A percentile compares a stretch with the other conserved stretches of the same genome.
phyloP scores from a whole-genome alignment of 805 yeast species.

The Starmerella scarabaei region DNA sequence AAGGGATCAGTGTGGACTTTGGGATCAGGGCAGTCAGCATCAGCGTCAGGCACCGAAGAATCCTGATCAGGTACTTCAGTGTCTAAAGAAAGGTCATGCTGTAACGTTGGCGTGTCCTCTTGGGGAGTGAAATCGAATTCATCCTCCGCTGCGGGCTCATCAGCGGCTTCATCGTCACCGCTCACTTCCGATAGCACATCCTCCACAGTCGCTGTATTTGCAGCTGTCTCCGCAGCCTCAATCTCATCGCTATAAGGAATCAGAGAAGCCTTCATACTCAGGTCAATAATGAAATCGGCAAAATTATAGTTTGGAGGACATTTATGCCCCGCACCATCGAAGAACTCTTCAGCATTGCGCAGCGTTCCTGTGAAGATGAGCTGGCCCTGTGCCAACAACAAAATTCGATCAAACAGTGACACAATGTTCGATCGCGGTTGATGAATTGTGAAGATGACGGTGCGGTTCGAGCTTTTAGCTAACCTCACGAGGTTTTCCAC shows the following conservation, averaged over 20 bases:
- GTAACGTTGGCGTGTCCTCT: background rate
- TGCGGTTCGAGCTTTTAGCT: conserved; percentile 69
- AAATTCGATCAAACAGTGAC: conserved; percentile 69
- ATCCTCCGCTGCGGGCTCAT: background rate
- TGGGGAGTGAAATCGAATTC: background rate
- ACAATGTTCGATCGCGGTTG: conserved; percentile 96
- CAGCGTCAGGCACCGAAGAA: background rate
- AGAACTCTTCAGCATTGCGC: conserved; percentile 59
- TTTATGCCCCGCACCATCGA: conserved; percentile 56
- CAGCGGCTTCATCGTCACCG: conserved; percentile 10
- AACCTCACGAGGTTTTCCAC: conserved; percentile 70
- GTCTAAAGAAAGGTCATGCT: too few relatives aligned
- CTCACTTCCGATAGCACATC: conserved; percentile 8
- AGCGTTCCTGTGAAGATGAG: conserved; percentile 82
- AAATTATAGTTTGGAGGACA: conserved; percentile 87
- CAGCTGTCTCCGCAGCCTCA: background rate
- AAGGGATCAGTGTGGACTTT: conserved; percentile 16
- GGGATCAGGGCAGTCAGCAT: conserved; percentile 18
- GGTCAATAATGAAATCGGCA: conserved; percentile 86
- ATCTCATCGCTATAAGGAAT: conserved; percentile 4
- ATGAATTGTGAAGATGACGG: conserved; percentile 86
- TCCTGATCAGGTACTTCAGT: background rate
- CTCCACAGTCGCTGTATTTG: background rate
- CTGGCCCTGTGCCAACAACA: conserved; percentile 72
- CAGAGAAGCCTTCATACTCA: conserved; percentile 50